Base-by-base conservation (phyloP, 2,329 filamentous ascomycete genomes). In the Alternaria triticimaculans region DNA sequence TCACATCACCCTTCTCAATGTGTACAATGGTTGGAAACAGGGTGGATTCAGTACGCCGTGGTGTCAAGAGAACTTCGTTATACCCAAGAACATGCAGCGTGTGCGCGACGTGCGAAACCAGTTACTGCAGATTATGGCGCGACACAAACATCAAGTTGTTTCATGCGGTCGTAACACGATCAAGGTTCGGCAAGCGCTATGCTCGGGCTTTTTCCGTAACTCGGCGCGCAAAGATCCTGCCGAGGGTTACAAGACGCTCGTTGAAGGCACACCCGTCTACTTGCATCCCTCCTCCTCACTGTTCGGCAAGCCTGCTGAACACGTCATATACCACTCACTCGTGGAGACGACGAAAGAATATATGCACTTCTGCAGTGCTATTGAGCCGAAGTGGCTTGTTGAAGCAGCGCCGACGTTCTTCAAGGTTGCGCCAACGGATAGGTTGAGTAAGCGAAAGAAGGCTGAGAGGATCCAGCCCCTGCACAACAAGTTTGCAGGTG, bases 331-430 rank as follows among this genome's bases (percentile, higher is more conserved):
- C 78, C 91, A 97, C 76, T 90, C 89, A 57, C 85, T 99, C 20
- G 93, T 98, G 8, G 86, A 98, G 72, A 99, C 96, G 23, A 96
- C 92, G 23, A 95, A 97, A 83, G 96, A 99, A 82, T 99, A 98
- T 81, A 98, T 99, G 96, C 94, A 97, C 76, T 92, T 89, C 77
- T 96, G 94, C 14, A 97, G 93, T 4, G 88, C 88, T 5, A 98
- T 99, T 74, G 96, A 99, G 82, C 95, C 96, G 9, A 97, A 97
- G 80, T 90, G 88, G 89, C 87, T 99, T 21, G 94, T 98, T 1
- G 94, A 97, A 74, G 95, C 94, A 12, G 96, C 96, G n/a, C 96
- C 96, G 10, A 97, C 94, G 0, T 99, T 98, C 84, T 99, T 98
- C 89, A 97, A 97, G 86, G 93, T 98, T 5, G 95, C 96, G 18